phyloP scores from a whole-genome alignment of 495 filamentous ascomycete genomes.

The Pseudotulostoma volvatum region DNA sequence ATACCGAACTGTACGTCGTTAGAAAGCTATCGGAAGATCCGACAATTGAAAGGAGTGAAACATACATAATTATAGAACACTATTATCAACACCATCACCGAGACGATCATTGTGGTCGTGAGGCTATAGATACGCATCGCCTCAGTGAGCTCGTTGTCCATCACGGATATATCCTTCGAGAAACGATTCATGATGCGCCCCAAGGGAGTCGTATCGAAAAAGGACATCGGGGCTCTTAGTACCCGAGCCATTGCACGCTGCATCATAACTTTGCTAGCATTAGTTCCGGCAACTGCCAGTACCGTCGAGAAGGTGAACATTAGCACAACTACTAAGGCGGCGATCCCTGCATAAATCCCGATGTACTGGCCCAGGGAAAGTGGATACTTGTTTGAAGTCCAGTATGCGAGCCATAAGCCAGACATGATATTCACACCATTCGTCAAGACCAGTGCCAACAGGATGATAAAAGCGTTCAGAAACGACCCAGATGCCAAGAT shows the following conservation, averaged over 20 bases:
- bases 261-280: slow-evolving; percentile 66
- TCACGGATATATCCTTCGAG: slow-evolving; percentile 83
- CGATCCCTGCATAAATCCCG: slow-evolving; percentile 70
- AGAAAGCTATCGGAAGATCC: neutral
- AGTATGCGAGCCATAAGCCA: slow-evolving; percentile 83
- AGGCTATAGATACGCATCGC: slow-evolving; percentile 88
- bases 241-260: slow-evolving; percentile 64
- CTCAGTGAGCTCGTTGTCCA: slow-evolving; percentile 88
- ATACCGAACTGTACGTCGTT: slow-evolving; percentile 48
- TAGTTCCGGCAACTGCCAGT: slow-evolving; percentile 44
- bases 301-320: slow-evolving; percentile 67
- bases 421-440: slow-evolving; percentile 77
- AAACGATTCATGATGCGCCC: slow-evolving; percentile 97
- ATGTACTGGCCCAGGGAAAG: slow-evolving; percentile 55
- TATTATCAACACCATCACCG: slow-evolving; percentile 78
- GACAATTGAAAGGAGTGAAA: neutral
- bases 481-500: slow-evolving; percentile 62
- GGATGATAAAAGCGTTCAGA: slow-evolving; percentile 47
- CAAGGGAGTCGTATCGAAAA: slow-evolving; percentile 92
- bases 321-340: slow-evolving; percentile 51
- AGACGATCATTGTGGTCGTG: slow-evolving; percentile 59
- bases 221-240: slow-evolving; percentile 83
- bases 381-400: slow-evolving; percentile 59
- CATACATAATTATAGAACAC: slow-evolving; percentile 70
- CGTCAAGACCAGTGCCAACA: slow-evolving; percentile 48